Base-by-base conservation (phyloP, 257 asterid genomes). In the Ballota nigra region DNA sequence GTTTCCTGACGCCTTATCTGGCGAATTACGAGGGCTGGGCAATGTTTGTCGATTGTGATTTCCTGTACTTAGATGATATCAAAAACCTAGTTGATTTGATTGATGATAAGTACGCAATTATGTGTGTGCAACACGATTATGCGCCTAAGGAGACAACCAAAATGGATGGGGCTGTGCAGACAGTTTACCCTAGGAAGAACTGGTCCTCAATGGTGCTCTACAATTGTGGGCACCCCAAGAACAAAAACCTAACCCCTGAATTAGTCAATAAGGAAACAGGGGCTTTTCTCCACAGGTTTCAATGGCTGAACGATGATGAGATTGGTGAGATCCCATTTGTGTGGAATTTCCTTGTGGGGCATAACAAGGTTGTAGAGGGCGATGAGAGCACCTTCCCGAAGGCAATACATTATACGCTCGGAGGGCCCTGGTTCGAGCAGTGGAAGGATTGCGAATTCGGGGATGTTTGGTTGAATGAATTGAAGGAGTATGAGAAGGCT, bases 201-300 rank as follows among this genome's bases (percentile, higher is more conserved):
- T 92, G 98, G 98, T 92, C 98, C 43, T 89, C 97, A 2, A 89
- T 92, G 98, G 98, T 92, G 57, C 53, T 92, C 65, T 92, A 92
- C 73, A 92, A 92, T 57, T 92, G 96, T 52, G 92, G 90, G 18
- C 92, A 89, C 62, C 83, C 85, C 0, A 92, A 92, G 77, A 92
- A 88, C 33, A 78, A 58, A 77, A 65, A 57, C 18, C 55, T 92
- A 29, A 86, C 96, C 0, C 96, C 97, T 2, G 91, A 92, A 66
- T 78, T 88, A 12, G 98, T 92, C 77, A 92, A 88, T 69, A 80
- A 84, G 74, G 92, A 92, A 76, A 80, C 87, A 0, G 98, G 97
- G 2, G 96, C 97, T 0, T 92, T 80, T 80, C 79, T 92, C 43
- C 98, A 92, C 72, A 83, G 98, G 91, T 92, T 89, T 73, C 92